Conservation (phyloP, 805 yeast species). For the Debaryomyces maramus region DNA sequence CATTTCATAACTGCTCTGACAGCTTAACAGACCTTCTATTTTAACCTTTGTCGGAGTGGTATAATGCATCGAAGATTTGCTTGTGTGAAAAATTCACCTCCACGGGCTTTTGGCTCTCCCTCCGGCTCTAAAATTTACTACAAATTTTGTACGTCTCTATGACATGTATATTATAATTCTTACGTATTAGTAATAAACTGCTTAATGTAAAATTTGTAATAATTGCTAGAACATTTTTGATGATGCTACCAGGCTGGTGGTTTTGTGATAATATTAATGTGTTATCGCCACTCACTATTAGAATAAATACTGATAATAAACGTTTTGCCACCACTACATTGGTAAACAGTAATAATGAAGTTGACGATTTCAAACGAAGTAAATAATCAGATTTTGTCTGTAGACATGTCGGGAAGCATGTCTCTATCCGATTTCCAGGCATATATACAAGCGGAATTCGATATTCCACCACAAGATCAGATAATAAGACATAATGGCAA, state of each 20-base stretch:
- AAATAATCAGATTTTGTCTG: slow-evolving; percentile 29
- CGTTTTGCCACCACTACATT: background rate
- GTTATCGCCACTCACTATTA: slow-evolving; percentile 4
- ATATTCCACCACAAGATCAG: slow-evolving; percentile 47
- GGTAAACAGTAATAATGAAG: slow-evolving; percentile 18
- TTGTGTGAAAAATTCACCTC: too few relatives aligned
- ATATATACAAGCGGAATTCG: slow-evolving; percentile 68
- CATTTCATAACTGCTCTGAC: too few relatives aligned
- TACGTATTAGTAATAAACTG: background rate
- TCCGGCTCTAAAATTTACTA: too few relatives aligned
- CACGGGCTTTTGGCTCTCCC: too few relatives aligned
- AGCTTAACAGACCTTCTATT: too few relatives aligned
- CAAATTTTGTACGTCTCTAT: background rate
- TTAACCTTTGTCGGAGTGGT: too few relatives aligned
- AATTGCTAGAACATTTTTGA: too few relatives aligned
- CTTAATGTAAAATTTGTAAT: too few relatives aligned
- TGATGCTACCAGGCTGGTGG: background rate
- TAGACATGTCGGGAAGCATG: slow-evolving; percentile 69
- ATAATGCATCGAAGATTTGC: too few relatives aligned
- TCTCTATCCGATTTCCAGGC: slow-evolving; percentile 69
- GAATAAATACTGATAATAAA: background rate
- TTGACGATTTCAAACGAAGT: slow-evolving; percentile 24
- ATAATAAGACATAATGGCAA: slow-evolving; percentile 49
- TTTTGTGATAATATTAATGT: background rate
- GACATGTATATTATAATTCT: background rate